Evolutionary conservation across 257 asterid genomes (phyloP).

Genomic region (Avicennia marina): DNA sequence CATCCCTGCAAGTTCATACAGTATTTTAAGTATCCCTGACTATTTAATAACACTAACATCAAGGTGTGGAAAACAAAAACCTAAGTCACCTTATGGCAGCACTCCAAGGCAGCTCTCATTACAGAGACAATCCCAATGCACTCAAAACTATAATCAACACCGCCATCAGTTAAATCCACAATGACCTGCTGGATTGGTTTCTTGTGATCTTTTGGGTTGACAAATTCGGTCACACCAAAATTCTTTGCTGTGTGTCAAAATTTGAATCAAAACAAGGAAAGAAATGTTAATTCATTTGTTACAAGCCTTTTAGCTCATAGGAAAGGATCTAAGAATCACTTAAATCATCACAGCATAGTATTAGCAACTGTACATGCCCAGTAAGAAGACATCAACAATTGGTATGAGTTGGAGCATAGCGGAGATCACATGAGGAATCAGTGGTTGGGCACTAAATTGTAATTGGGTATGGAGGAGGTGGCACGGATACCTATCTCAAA

Average conservation of each 20-base stretch:
- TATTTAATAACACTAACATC: too few species aligned
- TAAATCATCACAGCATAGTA: too few species aligned
- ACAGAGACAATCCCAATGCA: slow-evolving; percentile 91
- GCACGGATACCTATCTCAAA: slow-evolving; percentile 57
- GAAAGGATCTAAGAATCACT: too few species aligned
- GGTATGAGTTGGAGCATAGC: too few species aligned
- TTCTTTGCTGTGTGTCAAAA: slow-evolving; percentile 56
- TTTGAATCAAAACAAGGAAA: slow-evolving; percentile 10
- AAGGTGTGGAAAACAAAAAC: not conserved
- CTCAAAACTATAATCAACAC: slow-evolving; percentile 97
- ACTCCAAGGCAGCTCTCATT: slow-evolving; percentile 96
- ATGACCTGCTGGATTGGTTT: slow-evolving; percentile 93
- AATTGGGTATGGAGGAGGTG: not conserved
- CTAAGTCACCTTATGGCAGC: slow-evolving; percentile 91
- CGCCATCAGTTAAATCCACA: slow-evolving; percentile 90
- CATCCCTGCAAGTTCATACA: slow-evolving; percentile 58
- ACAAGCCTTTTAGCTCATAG: too few species aligned
- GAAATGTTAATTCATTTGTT: too few species aligned
- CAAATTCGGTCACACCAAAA: slow-evolving; percentile 88
- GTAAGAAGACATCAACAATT: too few species aligned
- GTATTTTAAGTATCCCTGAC: too few species aligned
- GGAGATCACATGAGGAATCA: not conserved
- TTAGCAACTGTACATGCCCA: too few species aligned
- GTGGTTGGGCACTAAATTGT: not conserved
- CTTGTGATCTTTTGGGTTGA: slow-evolving; percentile 94